These are phyloP conservation scores for Cicer bijugum DNA, from an alignment of 306 rosid genomes.

Conservation along the genomic window DNA sequence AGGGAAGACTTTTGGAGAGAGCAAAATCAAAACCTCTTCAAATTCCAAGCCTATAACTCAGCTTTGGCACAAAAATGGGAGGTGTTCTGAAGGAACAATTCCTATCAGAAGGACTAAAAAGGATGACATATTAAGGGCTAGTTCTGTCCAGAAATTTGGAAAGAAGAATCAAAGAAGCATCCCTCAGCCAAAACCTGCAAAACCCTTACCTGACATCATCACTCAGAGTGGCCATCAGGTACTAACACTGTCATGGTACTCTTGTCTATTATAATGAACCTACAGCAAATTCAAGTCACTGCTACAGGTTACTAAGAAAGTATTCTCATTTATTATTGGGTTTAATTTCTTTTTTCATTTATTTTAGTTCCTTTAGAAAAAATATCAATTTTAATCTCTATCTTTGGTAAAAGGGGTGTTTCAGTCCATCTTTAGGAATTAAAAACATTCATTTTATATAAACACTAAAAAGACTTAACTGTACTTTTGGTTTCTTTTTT, in stretches of 20 bases:
- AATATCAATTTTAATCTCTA: too few relatives aligned
- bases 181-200: slow-evolving; percentile 56
- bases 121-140: slow-evolving; percentile 58
- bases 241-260: slow-evolving; percentile 35
- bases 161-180: slow-evolving; percentile 51
- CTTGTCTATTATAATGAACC: slow-evolving; percentile 1
- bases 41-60: slow-evolving; percentile 52
- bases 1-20: slow-evolving; percentile 49
- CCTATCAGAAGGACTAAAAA: slow-evolving; percentile 58
- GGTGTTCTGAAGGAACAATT: slow-evolving; percentile 61
- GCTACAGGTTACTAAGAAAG: neutral
- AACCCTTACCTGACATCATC: slow-evolving; percentile 56
- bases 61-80: slow-evolving; percentile 57
- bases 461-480: too few relatives aligned
- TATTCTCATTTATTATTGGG: slow-evolving; percentile 12
- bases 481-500: too few relatives aligned
- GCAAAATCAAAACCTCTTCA: slow-evolving; percentile 51
- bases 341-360: neutral
- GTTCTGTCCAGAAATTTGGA: slow-evolving; percentile 56
- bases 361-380: neutral
- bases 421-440: too few relatives aligned
- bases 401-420: too few relatives aligned
- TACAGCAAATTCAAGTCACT: neutral
- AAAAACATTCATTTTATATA: too few relatives aligned
- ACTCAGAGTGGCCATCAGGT: slow-evolving; percentile 65